These are phyloP conservation scores for Anthracocystis walkeri DNA, from an alignment of 1,284 basidiomycete species.

Conservation along the genomic window DNA sequence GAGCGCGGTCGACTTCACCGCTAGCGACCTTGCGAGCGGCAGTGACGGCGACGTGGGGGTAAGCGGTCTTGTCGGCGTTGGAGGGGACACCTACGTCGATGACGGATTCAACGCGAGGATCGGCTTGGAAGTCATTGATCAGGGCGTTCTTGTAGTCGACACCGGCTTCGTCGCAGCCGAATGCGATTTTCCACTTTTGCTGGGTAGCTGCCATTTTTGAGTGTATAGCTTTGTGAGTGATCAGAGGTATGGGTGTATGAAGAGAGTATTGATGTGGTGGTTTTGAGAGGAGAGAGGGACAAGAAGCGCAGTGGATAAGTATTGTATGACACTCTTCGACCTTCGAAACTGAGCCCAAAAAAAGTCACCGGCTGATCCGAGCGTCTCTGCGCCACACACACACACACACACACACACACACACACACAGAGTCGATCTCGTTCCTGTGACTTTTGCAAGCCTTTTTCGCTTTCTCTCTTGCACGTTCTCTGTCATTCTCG, in stretches of 20 bases:
- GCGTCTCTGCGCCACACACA: conserved; percentile 21
- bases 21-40: conserved; percentile 70
- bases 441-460: too few species aligned
- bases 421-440: conserved; percentile 1
- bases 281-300: not conserved
- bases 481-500: too few species aligned
- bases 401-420: conserved; percentile 14
- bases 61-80: conserved; percentile 69
- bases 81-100: conserved; percentile 58
- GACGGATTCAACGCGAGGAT: conserved; percentile 57
- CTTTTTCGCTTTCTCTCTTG: not conserved
- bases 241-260: not conserved
- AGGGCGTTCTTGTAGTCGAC: conserved; percentile 63
- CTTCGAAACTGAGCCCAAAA: not conserved
- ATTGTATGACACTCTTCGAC: not conserved
- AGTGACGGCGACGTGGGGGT: conserved; percentile 71
- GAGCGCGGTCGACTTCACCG: conserved; percentile 71
- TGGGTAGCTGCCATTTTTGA: conserved; percentile 31
- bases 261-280: not conserved
- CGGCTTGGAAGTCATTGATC: conserved; percentile 54
- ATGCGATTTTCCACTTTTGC: conserved; percentile 53
- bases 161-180: conserved; percentile 56
- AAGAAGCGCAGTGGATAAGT: not conserved
- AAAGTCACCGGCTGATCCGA: conserved; percentile 28
- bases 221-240: too few species aligned